Evolutionary conservation across 441 rosid species (phyloP).

Genomic region (Populus hybrid): DNA sequence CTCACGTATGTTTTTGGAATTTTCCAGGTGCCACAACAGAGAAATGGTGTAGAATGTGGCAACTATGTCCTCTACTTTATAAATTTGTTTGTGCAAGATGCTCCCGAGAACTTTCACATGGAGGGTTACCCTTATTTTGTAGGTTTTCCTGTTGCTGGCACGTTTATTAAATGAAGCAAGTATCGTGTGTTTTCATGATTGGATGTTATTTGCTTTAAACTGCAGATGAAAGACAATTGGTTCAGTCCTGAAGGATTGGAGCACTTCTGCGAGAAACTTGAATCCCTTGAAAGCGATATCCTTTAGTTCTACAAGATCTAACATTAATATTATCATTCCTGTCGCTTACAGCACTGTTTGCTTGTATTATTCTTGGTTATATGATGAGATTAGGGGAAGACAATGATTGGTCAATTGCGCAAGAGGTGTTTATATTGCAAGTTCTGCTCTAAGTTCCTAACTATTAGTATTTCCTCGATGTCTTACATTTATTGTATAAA

Average conservation of each 20-base stretch:
- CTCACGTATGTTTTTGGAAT: not conserved
- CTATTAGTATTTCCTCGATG: not conserved
- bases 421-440: not conserved
- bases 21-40: constrained; percentile 82
- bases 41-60: constrained; percentile 72
- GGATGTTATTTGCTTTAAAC: constrained; percentile 4
- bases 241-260: constrained; percentile 47
- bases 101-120: constrained; percentile 42
- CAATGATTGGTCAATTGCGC: not conserved
- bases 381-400: not conserved
- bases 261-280: constrained; percentile 43
- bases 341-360: not conserved
- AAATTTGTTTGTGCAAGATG: constrained; percentile 55
- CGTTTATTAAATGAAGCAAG: not conserved
- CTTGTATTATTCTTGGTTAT: not conserved
- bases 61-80: constrained; percentile 73
- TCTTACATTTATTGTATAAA: not conserved
- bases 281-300: constrained; percentile 11
- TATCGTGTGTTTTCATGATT: not conserved
- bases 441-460: not conserved
- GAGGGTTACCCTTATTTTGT: constrained; percentile 66
- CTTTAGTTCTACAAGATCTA: not conserved
- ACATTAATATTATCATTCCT: not conserved
- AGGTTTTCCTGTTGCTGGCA: constrained; percentile 25
- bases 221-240: constrained; percentile 79